Conservation (phyloP, 306 rosid species). For the Parietaria judaica region DNA sequence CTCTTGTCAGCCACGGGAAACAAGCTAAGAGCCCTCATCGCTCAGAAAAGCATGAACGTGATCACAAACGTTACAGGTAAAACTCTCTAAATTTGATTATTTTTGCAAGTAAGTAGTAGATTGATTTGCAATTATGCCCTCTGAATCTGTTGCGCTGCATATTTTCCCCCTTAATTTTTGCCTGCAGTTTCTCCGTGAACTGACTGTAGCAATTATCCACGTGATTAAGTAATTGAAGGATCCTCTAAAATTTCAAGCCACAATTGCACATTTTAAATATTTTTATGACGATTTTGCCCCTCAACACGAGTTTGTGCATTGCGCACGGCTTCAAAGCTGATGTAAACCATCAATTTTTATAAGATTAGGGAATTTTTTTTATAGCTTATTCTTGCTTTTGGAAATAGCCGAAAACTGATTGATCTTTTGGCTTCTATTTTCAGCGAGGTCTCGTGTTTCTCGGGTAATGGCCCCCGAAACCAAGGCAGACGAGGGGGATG, state of each 20-base stretch:
- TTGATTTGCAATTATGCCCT: background rate
- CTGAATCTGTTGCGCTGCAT: background rate
- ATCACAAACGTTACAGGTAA: constrained; percentile 91
- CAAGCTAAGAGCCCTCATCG: constrained; percentile 82
- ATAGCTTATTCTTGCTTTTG: too few relatives aligned
- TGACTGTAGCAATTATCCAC: background rate
- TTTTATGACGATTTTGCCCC: too few relatives aligned
- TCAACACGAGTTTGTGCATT: too few relatives aligned
- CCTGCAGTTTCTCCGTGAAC: constrained; percentile 1
- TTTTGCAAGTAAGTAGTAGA: background rate
- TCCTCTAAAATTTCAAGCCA: too few relatives aligned
- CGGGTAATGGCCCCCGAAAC: constrained; percentile 41
- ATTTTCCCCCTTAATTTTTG: background rate
- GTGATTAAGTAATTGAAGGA: too few relatives aligned
- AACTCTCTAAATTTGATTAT: constrained; percentile 10
- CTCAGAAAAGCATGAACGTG: constrained; percentile 74
- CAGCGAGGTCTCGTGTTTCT: constrained; percentile 70
- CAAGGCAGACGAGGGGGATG: constrained; percentile 61
- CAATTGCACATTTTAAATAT: too few relatives aligned
- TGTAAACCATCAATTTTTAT: too few relatives aligned
- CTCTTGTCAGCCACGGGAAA: constrained; percentile 78
- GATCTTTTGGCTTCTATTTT: constrained; percentile 7
- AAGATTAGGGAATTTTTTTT: too few relatives aligned
- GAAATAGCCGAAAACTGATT: too few relatives aligned
- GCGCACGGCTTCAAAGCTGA: too few relatives aligned